Conservation (phyloP, 1,139 yeast genomes). For the Candida tetrigidarum region DNA sequence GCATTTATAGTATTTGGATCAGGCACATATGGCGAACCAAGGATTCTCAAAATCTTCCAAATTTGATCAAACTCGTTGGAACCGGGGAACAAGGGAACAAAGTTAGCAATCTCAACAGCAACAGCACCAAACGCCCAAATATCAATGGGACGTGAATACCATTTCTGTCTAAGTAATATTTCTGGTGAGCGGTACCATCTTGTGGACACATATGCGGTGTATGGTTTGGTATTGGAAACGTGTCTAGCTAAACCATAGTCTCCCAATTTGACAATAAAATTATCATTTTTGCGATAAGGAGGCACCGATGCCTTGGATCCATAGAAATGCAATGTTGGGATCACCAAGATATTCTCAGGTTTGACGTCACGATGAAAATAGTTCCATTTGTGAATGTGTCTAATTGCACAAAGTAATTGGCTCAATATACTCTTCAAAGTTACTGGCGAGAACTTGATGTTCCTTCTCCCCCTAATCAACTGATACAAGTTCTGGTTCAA, state of each 20-base stretch:
- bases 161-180: conserved; percentile 67
- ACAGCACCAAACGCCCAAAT: conserved; percentile 95
- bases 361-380: conserved; percentile 90
- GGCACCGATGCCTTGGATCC: conserved; percentile 48
- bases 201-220: conserved; percentile 86
- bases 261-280: conserved; percentile 77
- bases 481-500: conserved; percentile 83
- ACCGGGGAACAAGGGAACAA: conserved; percentile 86
- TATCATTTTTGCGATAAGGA: conserved; percentile 40
- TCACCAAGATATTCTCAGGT: conserved; percentile 74
- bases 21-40: conserved; percentile 66
- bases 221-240: conserved; percentile 54
- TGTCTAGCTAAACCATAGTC: conserved; percentile 91
- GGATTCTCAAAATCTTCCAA: conserved; percentile 61
- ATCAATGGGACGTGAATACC: conserved; percentile 80
- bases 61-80: conserved; percentile 77
- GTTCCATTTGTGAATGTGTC: conserved; percentile 76
- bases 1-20: conserved; percentile 4
- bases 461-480: conserved; percentile 62
- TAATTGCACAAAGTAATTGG: conserved; percentile 75
- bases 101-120: conserved; percentile 78
- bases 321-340: conserved; percentile 58
- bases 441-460: conserved; percentile 54
- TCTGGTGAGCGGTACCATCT: conserved; percentile 98
- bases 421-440: conserved; percentile 67